Conservation (phyloP, 140 eudicot genomes). For the Oenanthe javanica region DNA sequence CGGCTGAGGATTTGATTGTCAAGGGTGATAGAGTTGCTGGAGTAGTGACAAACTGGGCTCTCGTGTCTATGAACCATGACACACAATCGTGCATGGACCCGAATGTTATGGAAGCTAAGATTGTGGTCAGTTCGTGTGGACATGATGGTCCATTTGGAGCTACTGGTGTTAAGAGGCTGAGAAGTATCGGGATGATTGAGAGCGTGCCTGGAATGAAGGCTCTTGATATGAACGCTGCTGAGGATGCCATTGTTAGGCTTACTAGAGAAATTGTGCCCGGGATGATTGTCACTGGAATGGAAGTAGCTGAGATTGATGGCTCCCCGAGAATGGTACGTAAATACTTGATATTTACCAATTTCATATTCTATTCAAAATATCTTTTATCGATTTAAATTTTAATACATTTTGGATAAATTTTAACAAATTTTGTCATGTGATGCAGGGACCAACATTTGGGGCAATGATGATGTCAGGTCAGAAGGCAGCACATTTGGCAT, state of each 20-base stretch:
- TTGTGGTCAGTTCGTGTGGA: slow-evolving; percentile 12
- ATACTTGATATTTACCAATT: no score
- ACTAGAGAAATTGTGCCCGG: slow-evolving; percentile 9
- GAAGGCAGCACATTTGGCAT: slow-evolving; percentile 11
- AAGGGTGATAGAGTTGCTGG: slow-evolving; percentile 16
- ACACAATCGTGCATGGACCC: slow-evolving; percentile 14
- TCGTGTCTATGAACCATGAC: slow-evolving; percentile 10
- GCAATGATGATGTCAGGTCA: slow-evolving; percentile 14
- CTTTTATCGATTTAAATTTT: background rate
- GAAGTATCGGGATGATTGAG: slow-evolving; percentile 9
- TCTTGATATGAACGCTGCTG: slow-evolving; percentile 13
- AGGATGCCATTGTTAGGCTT: slow-evolving; percentile 9
- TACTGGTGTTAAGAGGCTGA: slow-evolving; percentile 8
- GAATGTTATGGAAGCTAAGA: slow-evolving; percentile 10
- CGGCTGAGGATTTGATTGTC: slow-evolving; percentile 11
- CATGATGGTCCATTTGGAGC: slow-evolving; percentile 15
- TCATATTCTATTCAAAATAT: background rate
- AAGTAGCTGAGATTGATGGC: slow-evolving; percentile 12
- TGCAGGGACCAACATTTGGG: slow-evolving; percentile 10
- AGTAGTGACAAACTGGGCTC: slow-evolving; percentile 9
- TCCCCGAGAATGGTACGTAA: slow-evolving; percentile 7
- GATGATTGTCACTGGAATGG: slow-evolving; percentile 11
- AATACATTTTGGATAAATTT: background rate
- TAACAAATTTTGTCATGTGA: background rate
- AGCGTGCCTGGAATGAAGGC: slow-evolving; percentile 14